Evolutionary conservation across 148 eudicot genomes (phyloP).

Genomic region (Vaccinium macrocarpon): DNA sequence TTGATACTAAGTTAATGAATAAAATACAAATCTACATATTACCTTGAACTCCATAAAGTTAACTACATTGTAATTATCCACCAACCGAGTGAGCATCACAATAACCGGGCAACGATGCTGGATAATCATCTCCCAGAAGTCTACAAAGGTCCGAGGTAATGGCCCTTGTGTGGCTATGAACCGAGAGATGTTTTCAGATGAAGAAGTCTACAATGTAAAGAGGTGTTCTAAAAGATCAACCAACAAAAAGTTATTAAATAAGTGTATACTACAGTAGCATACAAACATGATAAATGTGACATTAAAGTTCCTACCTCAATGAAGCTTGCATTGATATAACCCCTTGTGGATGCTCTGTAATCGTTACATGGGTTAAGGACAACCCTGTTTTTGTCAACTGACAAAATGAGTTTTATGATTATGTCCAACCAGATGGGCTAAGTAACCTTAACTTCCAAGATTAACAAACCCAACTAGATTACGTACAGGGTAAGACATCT

Average conservation of each 20-base stretch:
- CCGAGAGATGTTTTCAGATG: conserved; percentile 54
- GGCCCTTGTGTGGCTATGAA: conserved; percentile 99
- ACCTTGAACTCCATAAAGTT: conserved; percentile 17
- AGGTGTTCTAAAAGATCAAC: conserved; percentile 19
- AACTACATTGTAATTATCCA: conserved; percentile 71
- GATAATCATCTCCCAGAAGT: conserved; percentile 96
- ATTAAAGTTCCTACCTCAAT: conserved; percentile 45
- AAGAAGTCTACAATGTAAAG: conserved; percentile 48
- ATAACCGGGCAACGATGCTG: conserved; percentile 81
- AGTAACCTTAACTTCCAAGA: not conserved
- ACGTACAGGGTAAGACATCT: conserved; percentile 85
- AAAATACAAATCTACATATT: not conserved
- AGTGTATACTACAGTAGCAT: not conserved
- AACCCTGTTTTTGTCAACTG: conserved; percentile 83
- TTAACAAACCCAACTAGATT: not conserved
- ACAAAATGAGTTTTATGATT: conserved; percentile 20
- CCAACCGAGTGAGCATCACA: conserved; percentile 85
- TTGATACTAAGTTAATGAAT: conserved; percentile 1
- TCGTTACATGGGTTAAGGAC: conserved; percentile 71
- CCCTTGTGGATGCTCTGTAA: conserved; percentile 66
- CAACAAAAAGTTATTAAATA: not conserved
- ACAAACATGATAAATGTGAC: not conserved
- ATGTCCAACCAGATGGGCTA: not conserved
- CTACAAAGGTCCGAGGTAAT: conserved; percentile 77
- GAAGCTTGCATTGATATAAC: conserved; percentile 89